Evolutionary conservation across 257 asterid species (phyloP).

Genomic region (Nyctanthes arbortristis): DNA sequence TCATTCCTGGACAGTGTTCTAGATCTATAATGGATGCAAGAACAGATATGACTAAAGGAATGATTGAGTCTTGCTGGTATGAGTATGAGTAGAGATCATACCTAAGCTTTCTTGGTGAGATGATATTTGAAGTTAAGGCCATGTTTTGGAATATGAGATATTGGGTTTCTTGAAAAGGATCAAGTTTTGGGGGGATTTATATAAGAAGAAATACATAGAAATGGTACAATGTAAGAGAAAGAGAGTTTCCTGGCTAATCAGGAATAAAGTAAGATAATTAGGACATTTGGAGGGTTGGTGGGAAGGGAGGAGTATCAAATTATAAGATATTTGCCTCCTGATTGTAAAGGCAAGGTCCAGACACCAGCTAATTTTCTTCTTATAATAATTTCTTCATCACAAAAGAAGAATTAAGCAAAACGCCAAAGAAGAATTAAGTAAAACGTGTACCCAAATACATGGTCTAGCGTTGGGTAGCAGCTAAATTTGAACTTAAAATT

Average conservation of each 20-base stretch:
- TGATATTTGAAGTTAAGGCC: constrained; percentile 43
- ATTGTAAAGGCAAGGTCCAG: constrained; percentile 55
- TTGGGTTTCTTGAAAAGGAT: constrained; percentile 12
- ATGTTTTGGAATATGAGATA: constrained; percentile 32
- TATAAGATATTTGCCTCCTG: constrained; percentile 73
- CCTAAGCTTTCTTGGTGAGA: constrained; percentile 85
- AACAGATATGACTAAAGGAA: constrained; percentile 85
- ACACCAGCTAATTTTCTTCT: constrained; percentile 62
- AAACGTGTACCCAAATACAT: no score
- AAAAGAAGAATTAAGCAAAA: constrained; percentile 22
- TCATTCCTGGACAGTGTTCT: constrained; percentile 71
- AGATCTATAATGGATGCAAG: constrained; percentile 85
- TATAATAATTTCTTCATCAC: constrained; percentile 32
- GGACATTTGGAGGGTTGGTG: constrained; percentile 53
- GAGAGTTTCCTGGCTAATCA: constrained; percentile 3
- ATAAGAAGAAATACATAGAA: constrained; percentile 13
- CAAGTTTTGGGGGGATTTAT: constrained; percentile 24
- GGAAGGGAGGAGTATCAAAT: constrained; percentile 59
- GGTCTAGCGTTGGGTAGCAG: no score
- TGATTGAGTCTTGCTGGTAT: constrained; percentile 46
- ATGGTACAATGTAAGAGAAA: constrained; percentile 28
- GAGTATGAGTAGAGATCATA: constrained; percentile 70
- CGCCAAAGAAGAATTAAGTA: no score
- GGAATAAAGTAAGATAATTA: constrained; percentile 6
- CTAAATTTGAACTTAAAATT: no score